Base-by-base conservation (phyloP, 331 rosid genomes). In the Pyracantha coccinea region DNA sequence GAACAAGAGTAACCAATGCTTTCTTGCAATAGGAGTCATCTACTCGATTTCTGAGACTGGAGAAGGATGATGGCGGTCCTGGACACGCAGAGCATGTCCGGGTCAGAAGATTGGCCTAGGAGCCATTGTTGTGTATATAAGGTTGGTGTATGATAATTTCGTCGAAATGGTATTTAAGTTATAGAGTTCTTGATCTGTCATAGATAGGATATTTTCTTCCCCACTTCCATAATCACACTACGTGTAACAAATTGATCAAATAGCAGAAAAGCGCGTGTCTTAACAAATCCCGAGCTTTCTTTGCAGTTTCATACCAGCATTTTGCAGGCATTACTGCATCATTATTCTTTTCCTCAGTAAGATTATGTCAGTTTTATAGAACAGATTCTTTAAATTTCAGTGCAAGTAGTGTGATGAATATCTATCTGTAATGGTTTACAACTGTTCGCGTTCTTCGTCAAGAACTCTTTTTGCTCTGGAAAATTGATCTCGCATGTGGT, bases 41-140 rank as follows among this genome's bases (percentile, higher is more conserved):
- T 52, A 8, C 63, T 75, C 8, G 33, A 70, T 70, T 33, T 77
- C 66, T 62, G 72, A 70, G 77, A 68, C 85, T 57, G 72, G 66
- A 25, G 75, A 68, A 82, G 75, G 81, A 78, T 41, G 77, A 63
- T 80, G 35, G 41, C 8, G 44, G 24, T 71, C 77, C 75, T 69
- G 72, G 75, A 41, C 38, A 73, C 68, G 81, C 75, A 35, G 29
- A 60, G 41, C 28, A 27, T 85, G 73, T 65, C 41, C 5, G 19
- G 74, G 64, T 60, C 81, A 25, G 61, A 52, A 54, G 62, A 74
- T 75, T 72, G 83, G 83, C 78, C 61, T 44, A n/a, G 63, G 69
- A 77, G 72, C 82, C 86, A 65, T 69, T 83, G 83, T 79, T 68
- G 69, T 91, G 95, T 89, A 91, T 81, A 91, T 83, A 79, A 88